Base-by-base conservation (phyloP, 208 protist genomes). In the Acanthamoeba polyphaga region DNA sequence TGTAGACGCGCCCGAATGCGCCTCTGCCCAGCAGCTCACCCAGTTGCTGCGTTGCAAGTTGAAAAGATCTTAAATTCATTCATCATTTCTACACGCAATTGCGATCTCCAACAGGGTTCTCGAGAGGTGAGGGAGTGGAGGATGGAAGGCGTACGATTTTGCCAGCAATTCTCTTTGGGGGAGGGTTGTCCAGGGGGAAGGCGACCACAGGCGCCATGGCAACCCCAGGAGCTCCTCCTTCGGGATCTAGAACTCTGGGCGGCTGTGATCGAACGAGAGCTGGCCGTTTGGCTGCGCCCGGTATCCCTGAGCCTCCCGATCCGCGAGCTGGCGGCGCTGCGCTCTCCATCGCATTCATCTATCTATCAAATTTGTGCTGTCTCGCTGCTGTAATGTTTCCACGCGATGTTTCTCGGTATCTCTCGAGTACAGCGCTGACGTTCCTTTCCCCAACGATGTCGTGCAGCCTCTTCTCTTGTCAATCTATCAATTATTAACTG, bases 1-100 rank as follows among this genome's bases (percentile, higher is more conserved):
- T 95, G 95, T 97, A 98, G 29, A 98, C 98, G 8, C 46, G 70
- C 38, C 97, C 98, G 53, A 97, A 97, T 38, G 94, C 96, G 34
- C 97, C 97, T 32, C 80, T 80, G 29, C 97, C 97, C 22, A 98
- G 66, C 24, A 84, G 46, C 29, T 96, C 95, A 8, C 89, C 93
- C 15, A 97, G 68, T 85, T 94, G 51, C 43, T 97, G 51, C 13
- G 5, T 60, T 5, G 34, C n/a, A 17, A 78, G 38, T 8, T 46
- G 49, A 80, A 68, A 68, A 17, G 34, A 38, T 2, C 0, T 38
- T 38, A 38, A 38, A 38, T 38, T 8, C 66, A 74, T 74, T 74
- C 32, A 74, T 58, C 53, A 19, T 10, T 49, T 49, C 43, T 49
- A 49, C 43, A 49, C 43, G 43, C 2, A 38, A 38, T n/a, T n/a